These are phyloP conservation scores for Tubosaeta sp. DNA, from an alignment of 768 basidiomycete species.

Conservation along the genomic window DNA sequence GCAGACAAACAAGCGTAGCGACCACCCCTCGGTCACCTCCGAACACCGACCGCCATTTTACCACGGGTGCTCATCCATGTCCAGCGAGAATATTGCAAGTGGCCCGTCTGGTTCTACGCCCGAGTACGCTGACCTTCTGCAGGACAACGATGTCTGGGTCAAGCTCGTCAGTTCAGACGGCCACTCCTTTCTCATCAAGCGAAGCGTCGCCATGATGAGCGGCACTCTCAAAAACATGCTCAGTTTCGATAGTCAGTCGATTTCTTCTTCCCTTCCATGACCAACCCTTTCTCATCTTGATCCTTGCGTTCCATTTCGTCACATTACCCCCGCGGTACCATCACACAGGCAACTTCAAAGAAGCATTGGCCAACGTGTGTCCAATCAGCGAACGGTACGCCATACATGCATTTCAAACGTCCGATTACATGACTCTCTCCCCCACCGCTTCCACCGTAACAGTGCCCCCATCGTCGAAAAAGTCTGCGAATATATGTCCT, in stretches of 20 bases:
- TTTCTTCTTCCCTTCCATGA: constrained; percentile 20
- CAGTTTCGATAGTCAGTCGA: constrained; percentile 54
- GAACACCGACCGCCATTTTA: constrained; percentile 17
- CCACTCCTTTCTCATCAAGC: constrained; percentile 72
- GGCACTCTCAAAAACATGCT: constrained; percentile 82
- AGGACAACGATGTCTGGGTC: constrained; percentile 57
- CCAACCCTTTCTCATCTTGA: constrained; percentile 9
- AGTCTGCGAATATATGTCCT: constrained; percentile 84
- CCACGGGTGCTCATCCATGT: constrained; percentile 11
- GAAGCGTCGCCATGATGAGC: constrained; percentile 72
- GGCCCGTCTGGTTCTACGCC: background rate
- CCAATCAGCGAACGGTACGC: constrained; percentile 66
- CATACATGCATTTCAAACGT: background rate
- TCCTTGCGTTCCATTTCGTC: constrained; percentile 8
- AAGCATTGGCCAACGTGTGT: constrained; percentile 68
- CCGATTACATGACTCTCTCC: background rate
- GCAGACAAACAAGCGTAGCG: constrained; percentile 3
- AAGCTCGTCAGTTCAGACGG: constrained; percentile 75
- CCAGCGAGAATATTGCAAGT: constrained; percentile 16
- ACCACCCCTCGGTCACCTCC: constrained; percentile 4
- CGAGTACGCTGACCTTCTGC: background rate
- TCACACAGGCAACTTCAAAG: constrained; percentile 62
- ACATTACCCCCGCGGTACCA: constrained; percentile 7
- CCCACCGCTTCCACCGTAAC: background rate
- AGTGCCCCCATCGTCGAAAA: constrained; percentile 79